Percentiles rank a stretch among this genome's conserved stretches.
Evolutionary conservation across 306 rosid genomes (phyloP).

Genomic region (Vigna trinervia): DNA sequence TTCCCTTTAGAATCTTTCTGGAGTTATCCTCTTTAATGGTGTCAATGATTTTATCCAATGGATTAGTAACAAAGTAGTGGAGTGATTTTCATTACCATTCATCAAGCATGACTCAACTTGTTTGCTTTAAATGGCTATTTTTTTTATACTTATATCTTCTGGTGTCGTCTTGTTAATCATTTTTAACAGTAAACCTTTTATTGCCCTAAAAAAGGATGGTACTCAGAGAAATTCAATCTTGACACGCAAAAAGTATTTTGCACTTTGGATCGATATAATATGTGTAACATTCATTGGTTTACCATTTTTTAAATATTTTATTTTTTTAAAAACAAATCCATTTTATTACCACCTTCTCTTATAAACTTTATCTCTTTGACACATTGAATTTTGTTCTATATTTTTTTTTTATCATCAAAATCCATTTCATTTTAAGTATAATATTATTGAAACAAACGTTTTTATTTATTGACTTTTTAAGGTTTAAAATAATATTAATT

Average conservation of each 20-base stretch:
- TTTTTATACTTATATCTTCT: neutral
- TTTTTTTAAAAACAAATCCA: neutral
- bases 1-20: neutral
- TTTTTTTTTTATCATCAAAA: too few relatives aligned
- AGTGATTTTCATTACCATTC: neutral
- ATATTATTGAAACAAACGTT: too few relatives aligned
- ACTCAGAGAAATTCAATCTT: neutral
- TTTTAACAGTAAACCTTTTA: neutral
- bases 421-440: too few relatives aligned
- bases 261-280: conserved; percentile 13
- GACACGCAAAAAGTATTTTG: conserved; percentile 14
- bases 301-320: neutral
- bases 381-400: neutral
- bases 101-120: conserved; percentile 23
- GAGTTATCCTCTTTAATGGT: neutral
- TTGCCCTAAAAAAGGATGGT: neutral
- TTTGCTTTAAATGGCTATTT: conserved; percentile 8
- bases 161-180: conserved; percentile 4
- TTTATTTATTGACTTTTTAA: too few relatives aligned
- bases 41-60: neutral
- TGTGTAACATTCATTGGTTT: neutral
- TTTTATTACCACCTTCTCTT: neutral
- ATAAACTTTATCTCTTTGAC: neutral
- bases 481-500: too few relatives aligned
- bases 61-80: conserved; percentile 17